These are phyloP conservation scores for Pseudophaeomoniella oleicola DNA, from an alignment of 2,329 filamentous ascomycete genomes.

Conservation along the genomic window DNA sequence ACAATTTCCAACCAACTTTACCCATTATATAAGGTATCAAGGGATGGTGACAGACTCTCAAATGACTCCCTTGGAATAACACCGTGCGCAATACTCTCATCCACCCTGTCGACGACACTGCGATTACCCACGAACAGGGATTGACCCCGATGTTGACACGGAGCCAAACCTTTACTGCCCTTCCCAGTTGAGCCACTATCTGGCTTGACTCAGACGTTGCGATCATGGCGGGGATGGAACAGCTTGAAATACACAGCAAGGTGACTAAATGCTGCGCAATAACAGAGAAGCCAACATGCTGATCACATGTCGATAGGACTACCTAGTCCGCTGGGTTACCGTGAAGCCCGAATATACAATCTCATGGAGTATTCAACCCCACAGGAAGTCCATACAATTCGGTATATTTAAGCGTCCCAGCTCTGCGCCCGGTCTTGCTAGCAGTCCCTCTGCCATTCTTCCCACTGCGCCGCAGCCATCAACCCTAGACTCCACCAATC, in stretches of 20 bases:
- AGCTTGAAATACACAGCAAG: constrained; percentile 95
- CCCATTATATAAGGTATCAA: too few relatives aligned
- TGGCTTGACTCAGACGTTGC: background rate
- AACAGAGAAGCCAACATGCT: constrained; percentile 3
- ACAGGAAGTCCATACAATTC: constrained; percentile 98
- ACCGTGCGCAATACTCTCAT: too few relatives aligned
- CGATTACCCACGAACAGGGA: too few relatives aligned
- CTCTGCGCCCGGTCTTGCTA: constrained; percentile 51
- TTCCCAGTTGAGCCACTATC: too few relatives aligned
- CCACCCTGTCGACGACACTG: too few relatives aligned
- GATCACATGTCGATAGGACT: constrained; percentile 48
- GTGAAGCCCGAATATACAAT: constrained; percentile 83
- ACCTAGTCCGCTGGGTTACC: constrained; percentile 94
- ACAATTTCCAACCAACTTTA: too few relatives aligned
- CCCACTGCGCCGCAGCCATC: constrained; percentile 30
- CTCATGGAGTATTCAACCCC: constrained; percentile 93
- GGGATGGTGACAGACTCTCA: too few relatives aligned
- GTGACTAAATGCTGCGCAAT: constrained; percentile 33
- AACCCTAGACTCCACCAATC: constrained; percentile 25
- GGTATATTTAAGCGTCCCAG: constrained; percentile 80
- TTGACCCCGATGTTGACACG: too few relatives aligned
- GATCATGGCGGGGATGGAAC: constrained; percentile 83
- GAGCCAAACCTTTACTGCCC: too few relatives aligned
- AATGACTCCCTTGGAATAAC: too few relatives aligned
- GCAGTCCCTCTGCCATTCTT: constrained; percentile 30